phyloP scores from a whole-genome alignment of 164 flowering plant genomes.

The Saururus chinensis region DNA sequence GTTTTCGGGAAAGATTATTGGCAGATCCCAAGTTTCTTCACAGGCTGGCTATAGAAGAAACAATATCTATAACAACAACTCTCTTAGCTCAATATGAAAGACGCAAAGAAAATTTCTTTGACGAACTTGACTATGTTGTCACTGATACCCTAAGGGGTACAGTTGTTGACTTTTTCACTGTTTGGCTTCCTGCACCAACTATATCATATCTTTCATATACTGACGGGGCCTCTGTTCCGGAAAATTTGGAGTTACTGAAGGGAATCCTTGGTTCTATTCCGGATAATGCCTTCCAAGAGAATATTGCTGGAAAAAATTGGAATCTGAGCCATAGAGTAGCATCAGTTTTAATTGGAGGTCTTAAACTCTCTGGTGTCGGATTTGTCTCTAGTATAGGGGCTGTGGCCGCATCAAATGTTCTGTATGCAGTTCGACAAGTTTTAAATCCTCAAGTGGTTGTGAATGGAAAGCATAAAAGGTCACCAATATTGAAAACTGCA shows the following conservation, averaged over 20 bases:
- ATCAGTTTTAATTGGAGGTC: constrained; percentile 78
- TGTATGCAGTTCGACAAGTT: constrained; percentile 39
- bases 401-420: constrained; percentile 65
- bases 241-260: constrained; percentile 42
- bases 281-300: constrained; percentile 96
- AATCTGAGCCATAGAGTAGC: constrained; percentile 61
- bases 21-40: constrained; percentile 94
- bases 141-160: constrained; percentile 76
- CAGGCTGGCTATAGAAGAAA: constrained; percentile 89
- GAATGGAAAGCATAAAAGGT: constrained; percentile 39
- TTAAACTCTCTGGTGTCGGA: constrained; percentile 82
- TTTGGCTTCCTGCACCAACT: constrained; percentile 99
- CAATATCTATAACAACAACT: constrained; percentile 84
- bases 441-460: constrained; percentile 40
- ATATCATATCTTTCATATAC: constrained; percentile 72
- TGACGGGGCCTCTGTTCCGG: constrained; percentile 35
- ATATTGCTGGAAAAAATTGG: constrained; percentile 77
- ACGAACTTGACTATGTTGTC: constrained; percentile 88
- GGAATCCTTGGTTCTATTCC: constrained; percentile 90
- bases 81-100: constrained; percentile 86
- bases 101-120: constrained; percentile 83
- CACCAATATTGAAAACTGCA: constrained; percentile 85
- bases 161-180: constrained; percentile 92
- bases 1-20: constrained; percentile 89
- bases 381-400: constrained; percentile 84